Percentiles rank a stretch among this genome's conserved stretches.
Evolutionary conservation across 371 early-diverging fungal genomes (phyloP).

Genomic region (Mortierella sp.): DNA sequence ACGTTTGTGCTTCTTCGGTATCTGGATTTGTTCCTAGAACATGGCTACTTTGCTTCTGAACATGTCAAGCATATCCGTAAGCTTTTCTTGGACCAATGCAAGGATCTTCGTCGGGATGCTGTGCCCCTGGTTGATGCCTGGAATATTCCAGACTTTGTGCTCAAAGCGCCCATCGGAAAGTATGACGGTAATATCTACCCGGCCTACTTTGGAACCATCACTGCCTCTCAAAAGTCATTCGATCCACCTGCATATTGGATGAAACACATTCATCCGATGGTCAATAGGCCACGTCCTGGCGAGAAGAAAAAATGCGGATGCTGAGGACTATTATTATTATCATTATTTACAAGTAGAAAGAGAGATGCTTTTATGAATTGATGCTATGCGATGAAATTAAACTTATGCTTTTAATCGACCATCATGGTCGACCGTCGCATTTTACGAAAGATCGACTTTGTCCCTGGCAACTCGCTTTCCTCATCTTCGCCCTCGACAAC

Average conservation of each 20-base stretch:
- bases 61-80: constrained; percentile 59
- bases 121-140: constrained; percentile 72
- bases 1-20: constrained; percentile 53
- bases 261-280: constrained; percentile 29
- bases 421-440: too few species aligned
- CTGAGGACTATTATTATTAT: background rate
- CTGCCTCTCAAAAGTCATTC: constrained; percentile 47
- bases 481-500: too few species aligned
- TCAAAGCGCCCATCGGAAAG: constrained; percentile 73
- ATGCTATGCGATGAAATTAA: too few species aligned
- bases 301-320: constrained; percentile 33
- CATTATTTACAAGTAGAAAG: too few species aligned
- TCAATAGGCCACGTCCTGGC: constrained; percentile 37
- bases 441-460: too few species aligned
- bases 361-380: too few species aligned
- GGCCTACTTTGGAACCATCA: constrained; percentile 21
- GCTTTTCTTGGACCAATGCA: constrained; percentile 61
- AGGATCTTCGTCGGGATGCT: constrained; percentile 64
- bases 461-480: too few species aligned
- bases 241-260: constrained; percentile 49
- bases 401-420: too few species aligned
- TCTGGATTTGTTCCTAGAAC: constrained; percentile 62
- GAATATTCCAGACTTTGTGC: constrained; percentile 70
- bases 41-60: constrained; percentile 59
- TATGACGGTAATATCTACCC: constrained; percentile 72